phyloP scores from a whole-genome alignment of 352 stramenopile species.

The Thalassiosira oceanica region DNA sequence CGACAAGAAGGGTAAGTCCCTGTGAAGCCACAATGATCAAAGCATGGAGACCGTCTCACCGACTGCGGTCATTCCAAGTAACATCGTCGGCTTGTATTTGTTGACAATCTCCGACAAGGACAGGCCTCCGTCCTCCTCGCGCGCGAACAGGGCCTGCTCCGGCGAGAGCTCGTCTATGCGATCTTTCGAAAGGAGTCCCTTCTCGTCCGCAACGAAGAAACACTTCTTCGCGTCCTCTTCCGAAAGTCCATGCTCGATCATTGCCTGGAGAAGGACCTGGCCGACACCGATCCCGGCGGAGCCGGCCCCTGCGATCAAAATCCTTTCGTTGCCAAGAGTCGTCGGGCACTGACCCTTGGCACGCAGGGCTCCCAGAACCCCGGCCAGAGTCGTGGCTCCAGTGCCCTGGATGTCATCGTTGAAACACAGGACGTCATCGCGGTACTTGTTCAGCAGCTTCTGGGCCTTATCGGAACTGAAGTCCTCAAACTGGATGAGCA shows the following conservation, averaged over 20 bases:
- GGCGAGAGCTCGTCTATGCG: slow-evolving; percentile 47
- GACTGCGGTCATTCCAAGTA: slow-evolving; percentile 87
- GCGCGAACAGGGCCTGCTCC: slow-evolving; percentile 70
- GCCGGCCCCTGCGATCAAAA: slow-evolving; percentile 94
- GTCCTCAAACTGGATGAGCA: slow-evolving; percentile 96
- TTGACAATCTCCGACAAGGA: slow-evolving; percentile 87
- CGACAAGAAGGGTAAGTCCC: no score
- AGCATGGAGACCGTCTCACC: no score
- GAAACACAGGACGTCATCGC: slow-evolving; percentile 92
- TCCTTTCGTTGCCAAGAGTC: slow-evolving; percentile 88
- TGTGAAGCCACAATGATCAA: no score
- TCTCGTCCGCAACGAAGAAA: slow-evolving; percentile 80
- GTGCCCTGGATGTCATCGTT: slow-evolving; percentile 99
- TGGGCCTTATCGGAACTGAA: slow-evolving; percentile 84
- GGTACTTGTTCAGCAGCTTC: slow-evolving; percentile 91
- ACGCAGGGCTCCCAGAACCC: slow-evolving; percentile 76
- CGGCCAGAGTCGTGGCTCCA: slow-evolving; percentile 90
- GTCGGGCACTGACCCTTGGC: slow-evolving; percentile 62
- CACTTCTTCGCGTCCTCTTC: slow-evolving; percentile 68
- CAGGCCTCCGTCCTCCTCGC: slow-evolving; percentile 69
- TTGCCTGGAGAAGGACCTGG: slow-evolving; percentile 86
- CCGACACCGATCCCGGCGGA: slow-evolving; percentile 93
- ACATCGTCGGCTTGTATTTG: slow-evolving; percentile 90
- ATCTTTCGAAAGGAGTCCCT: slow-evolving; percentile 67
- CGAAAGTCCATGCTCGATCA: slow-evolving; percentile 82